phyloP scores from a whole-genome alignment of 495 filamentous ascomycete genomes.

The Aspergillus avenaceus region DNA sequence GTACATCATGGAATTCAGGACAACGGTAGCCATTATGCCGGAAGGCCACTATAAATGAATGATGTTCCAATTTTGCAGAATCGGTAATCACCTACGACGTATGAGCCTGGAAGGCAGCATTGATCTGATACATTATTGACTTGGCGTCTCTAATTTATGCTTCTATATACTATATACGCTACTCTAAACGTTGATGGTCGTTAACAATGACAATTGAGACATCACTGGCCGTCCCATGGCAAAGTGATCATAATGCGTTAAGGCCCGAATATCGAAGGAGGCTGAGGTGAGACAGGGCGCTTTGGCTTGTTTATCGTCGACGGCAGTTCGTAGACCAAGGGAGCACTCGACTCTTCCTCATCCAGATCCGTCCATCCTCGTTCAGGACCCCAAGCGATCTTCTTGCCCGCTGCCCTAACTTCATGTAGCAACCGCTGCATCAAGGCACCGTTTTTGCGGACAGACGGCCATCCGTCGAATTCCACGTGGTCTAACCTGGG shows the following conservation, averaged over 20 bases:
- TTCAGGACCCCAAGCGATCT: slow-evolving; percentile 65
- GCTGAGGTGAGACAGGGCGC: slow-evolving; percentile 6
- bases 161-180: not conserved
- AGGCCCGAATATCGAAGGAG: slow-evolving; percentile 12
- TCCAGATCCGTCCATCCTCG: slow-evolving; percentile 56
- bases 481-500: slow-evolving; percentile 59
- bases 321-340: slow-evolving; percentile 10
- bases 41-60: slow-evolving; percentile 8
- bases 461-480: slow-evolving; percentile 71
- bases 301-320: not conserved
- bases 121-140: not conserved
- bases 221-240: not conserved
- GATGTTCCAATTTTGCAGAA: slow-evolving; percentile 1
- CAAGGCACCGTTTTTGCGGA: slow-evolving; percentile 64
- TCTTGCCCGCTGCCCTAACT: slow-evolving; percentile 43
- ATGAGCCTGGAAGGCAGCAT: too few species aligned
- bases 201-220: not conserved
- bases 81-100: too few species aligned
- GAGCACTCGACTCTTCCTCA: slow-evolving; percentile 15
- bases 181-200: not conserved
- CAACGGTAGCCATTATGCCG: not conserved
- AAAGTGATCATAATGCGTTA: not conserved
- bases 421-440: slow-evolving; percentile 64
- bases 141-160: not conserved
- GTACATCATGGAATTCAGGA: not conserved